phyloP scores from a whole-genome alignment of 257 asterid species.

The Scutellaria galericulata region DNA sequence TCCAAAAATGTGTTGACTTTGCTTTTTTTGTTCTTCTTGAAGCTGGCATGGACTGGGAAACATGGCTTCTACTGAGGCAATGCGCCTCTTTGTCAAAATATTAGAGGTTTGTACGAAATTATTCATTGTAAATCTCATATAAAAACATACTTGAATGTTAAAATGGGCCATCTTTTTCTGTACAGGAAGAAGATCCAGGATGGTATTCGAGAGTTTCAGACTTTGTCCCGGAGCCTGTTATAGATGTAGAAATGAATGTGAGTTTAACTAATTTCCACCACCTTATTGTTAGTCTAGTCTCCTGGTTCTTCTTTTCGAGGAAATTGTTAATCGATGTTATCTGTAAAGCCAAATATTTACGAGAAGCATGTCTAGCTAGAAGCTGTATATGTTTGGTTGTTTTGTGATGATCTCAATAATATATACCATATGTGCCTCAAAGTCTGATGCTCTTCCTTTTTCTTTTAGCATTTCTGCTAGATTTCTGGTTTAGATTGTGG shows the following conservation, averaged over 20 bases:
- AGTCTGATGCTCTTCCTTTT: neutral
- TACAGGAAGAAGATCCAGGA: constrained; percentile 97
- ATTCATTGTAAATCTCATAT: constrained; percentile 24
- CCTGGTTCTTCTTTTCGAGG: constrained; percentile 6
- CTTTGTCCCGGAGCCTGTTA: constrained; percentile 65
- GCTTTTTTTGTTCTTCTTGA: constrained; percentile 36
- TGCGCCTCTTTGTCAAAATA: constrained; percentile 97
- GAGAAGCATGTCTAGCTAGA: constrained; percentile 28
- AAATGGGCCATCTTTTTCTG: constrained; percentile 27
- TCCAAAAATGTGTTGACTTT: constrained; percentile 19
- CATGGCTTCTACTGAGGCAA: constrained; percentile 91
- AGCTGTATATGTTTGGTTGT: constrained; percentile 4
- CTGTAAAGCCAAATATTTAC: constrained; percentile 2
- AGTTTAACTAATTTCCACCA: constrained; percentile 43
- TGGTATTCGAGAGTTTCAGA: constrained; percentile 95
- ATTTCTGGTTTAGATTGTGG: constrained; percentile 25
- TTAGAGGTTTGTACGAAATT: constrained; percentile 70
- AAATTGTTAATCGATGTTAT: no score
- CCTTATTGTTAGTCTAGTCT: constrained; percentile 22
- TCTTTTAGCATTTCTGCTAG: constrained; percentile 9
- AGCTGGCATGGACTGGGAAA: constrained; percentile 96
- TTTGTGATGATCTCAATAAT: constrained; percentile 1
- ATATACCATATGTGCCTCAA: neutral
- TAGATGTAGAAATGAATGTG: constrained; percentile 78
- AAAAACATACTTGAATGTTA: constrained; percentile 19